Percentiles rank a stretch among this genome's conserved stretches.
These are phyloP conservation scores for Auriscalpium orientale DNA, from an alignment of 768 basidiomycete species.

Conservation along the genomic window DNA sequence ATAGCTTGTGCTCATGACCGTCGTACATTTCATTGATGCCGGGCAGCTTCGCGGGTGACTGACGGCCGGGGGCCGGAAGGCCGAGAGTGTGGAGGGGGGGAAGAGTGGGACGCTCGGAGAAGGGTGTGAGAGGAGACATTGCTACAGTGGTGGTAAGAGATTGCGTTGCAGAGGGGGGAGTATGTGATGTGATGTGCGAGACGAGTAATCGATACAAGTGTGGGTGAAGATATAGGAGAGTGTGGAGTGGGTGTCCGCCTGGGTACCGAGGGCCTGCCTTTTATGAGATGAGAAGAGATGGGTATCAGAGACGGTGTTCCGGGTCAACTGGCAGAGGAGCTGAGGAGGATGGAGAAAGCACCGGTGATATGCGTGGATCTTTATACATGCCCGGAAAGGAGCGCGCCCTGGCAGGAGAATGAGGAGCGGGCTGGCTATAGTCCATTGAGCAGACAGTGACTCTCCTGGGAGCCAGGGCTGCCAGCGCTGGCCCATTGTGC, in stretches of 20 bases:
- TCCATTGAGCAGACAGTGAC: background rate
- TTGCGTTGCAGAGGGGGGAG: background rate
- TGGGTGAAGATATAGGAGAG: background rate
- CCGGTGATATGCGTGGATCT: background rate
- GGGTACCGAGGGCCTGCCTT: conserved; percentile 26
- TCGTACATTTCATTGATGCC: conserved; percentile 2
- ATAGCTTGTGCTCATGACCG: background rate
- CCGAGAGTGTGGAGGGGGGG: conserved; percentile 11
- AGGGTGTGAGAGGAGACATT: conserved; percentile 5
- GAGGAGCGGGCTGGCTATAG: background rate
- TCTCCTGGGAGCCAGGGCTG: background rate
- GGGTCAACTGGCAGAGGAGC: background rate
- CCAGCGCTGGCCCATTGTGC: conserved; percentile 10
- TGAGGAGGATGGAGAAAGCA: background rate
- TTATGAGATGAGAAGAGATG: conserved; percentile 7
- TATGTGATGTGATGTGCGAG: background rate
- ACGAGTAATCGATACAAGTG: background rate
- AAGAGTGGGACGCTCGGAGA: conserved; percentile 12
- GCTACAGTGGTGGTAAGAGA: background rate
- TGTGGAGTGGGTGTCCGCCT: conserved; percentile 15
- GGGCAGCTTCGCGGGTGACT: conserved; percentile 1
- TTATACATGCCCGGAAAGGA: conserved; percentile 7
- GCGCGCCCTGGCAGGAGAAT: background rate
- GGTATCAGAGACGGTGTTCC: conserved; percentile 7
- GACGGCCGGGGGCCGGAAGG: conserved; percentile 10